phyloP scores from a whole-genome alignment of 2,329 filamentous ascomycete species.

The Aureobasidium mangrovei region DNA sequence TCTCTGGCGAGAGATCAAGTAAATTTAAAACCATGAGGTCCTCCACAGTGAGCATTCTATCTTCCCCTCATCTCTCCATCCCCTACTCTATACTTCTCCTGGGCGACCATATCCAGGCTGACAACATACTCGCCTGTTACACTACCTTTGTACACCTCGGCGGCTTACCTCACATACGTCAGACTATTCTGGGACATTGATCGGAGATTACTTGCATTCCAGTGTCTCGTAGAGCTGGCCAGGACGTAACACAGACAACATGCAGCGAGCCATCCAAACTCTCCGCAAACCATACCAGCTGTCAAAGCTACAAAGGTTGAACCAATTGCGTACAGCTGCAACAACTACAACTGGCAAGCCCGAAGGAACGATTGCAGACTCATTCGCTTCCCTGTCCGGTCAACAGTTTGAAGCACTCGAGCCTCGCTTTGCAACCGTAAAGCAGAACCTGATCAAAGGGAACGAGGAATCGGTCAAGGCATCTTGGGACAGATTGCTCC shows the following conservation, averaged over 20 bases:
- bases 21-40: no score
- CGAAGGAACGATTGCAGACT: constrained; percentile 43
- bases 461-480: constrained; percentile 39
- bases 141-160: neutral
- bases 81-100: neutral
- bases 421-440: constrained; percentile 38
- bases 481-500: constrained; percentile 40
- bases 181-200: neutral
- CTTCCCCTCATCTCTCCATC: neutral
- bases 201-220: no score
- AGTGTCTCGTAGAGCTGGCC: no score
- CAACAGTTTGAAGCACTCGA: constrained; percentile 37
- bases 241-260: neutral
- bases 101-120: neutral
- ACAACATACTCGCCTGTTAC: neutral
- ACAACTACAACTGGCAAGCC: constrained; percentile 30
- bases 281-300: neutral
- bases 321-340: constrained; percentile 17
- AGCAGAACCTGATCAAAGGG: constrained; percentile 36
- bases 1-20: no score
- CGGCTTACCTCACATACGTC: neutral
- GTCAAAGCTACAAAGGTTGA: neutral
- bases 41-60: neutral
- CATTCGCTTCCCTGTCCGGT: constrained; percentile 42
- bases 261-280: constrained; percentile 4